Evolutionary conservation across 2,329 filamentous ascomycete species (phyloP).

Genomic region (Penicillium psychrosexuale): DNA sequence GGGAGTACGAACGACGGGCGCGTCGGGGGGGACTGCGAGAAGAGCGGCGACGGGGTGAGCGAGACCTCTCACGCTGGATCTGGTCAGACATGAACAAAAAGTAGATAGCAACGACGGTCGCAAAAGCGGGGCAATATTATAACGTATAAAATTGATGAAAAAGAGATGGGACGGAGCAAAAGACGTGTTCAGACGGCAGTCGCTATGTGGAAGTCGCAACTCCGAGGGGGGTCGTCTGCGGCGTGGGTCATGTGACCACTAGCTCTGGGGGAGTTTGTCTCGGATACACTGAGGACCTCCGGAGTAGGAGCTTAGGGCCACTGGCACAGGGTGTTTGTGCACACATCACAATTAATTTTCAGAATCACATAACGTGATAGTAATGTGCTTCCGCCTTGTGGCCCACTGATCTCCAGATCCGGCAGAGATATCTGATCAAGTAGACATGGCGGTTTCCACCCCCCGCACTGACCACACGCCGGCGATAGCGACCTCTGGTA

Average conservation of each 20-base stretch:
- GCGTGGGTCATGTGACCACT: slow-evolving; percentile 22
- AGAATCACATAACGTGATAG: background rate
- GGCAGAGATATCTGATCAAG: slow-evolving; percentile 5
- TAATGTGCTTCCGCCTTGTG: background rate
- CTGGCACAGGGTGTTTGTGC: background rate
- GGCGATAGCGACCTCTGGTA: slow-evolving; percentile 12
- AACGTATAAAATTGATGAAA: background rate
- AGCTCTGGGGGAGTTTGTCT: slow-evolving; percentile 11
- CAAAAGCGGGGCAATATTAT: background rate
- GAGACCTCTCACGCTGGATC: slow-evolving; percentile 72
- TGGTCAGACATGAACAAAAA: slow-evolving; percentile 30
- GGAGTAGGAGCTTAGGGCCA: slow-evolving; percentile 7
- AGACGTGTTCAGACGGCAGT: slow-evolving; percentile 4
- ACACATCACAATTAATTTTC: background rate
- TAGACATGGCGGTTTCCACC: slow-evolving; percentile 14
- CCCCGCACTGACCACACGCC: slow-evolving; percentile 25
- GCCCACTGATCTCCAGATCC: slow-evolving; percentile 1
- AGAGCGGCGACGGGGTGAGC: slow-evolving; percentile 63
- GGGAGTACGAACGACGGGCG: slow-evolving; percentile 73
- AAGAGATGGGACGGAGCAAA: slow-evolving; percentile 7
- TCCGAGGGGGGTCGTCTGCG: slow-evolving; percentile 6
- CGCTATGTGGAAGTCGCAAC: slow-evolving; percentile 2
- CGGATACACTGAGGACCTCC: slow-evolving; percentile 18
- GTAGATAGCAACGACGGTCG: background rate
- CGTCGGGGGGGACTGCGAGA: slow-evolving; percentile 77